These are phyloP conservation scores for Phaffia australis DNA, from an alignment of 768 basidiomycete genomes.

Conservation along the genomic window DNA sequence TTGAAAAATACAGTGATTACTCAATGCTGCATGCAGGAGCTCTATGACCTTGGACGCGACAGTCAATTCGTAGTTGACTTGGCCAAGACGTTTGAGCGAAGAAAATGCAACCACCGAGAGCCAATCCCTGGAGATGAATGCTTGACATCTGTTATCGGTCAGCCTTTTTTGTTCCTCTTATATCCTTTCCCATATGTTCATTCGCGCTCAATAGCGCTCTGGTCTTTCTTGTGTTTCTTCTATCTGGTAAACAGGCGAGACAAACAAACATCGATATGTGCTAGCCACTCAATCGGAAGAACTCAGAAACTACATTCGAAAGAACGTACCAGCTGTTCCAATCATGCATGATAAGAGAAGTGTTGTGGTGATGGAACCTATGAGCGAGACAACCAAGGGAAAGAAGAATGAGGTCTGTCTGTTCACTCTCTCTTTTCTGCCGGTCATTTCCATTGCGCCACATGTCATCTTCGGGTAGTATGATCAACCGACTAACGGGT, in stretches of 20 bases:
- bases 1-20: constrained; percentile 71
- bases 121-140: constrained; percentile 78
- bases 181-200: not conserved
- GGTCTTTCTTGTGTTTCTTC: not conserved
- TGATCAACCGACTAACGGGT: too few species aligned
- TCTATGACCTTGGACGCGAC: constrained; percentile 69
- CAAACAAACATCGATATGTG: constrained; percentile 87
- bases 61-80: constrained; percentile 71
- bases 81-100: constrained; percentile 82
- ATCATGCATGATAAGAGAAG: constrained; percentile 73
- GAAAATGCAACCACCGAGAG: constrained; percentile 89
- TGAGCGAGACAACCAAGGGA: constrained; percentile 62
- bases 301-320: constrained; percentile 58
- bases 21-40: constrained; percentile 88
- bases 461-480: not conserved
- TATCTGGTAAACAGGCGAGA: constrained; percentile 31
- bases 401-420: constrained; percentile 52
- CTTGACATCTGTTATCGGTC: constrained; percentile 68
- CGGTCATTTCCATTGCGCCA: too few species aligned
- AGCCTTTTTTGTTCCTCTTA: constrained; percentile 31
- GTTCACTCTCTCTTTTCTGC: constrained; percentile 4
- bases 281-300: constrained; percentile 70
- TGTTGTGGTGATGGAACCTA: constrained; percentile 86
- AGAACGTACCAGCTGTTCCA: constrained; percentile 64
- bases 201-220: not conserved